Base-by-base conservation (phyloP, 2,329 filamentous ascomycete genomes). In the Aspergillus sp. region DNA sequence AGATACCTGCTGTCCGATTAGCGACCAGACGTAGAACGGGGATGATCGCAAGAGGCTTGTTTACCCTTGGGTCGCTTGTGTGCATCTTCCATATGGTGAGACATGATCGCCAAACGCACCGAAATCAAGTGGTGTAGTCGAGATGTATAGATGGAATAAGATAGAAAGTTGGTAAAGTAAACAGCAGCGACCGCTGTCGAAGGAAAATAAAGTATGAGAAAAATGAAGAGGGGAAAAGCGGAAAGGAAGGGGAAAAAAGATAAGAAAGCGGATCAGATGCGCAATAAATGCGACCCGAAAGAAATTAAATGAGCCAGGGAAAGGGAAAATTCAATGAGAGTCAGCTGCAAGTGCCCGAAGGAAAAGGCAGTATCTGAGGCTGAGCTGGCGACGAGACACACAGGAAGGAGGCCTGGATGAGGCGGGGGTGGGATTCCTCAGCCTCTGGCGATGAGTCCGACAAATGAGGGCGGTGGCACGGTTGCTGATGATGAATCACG, bases 1-100 rank as follows among this genome's bases (percentile, higher is more conserved):
- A 87, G 70, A 98, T 98, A 68, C 94, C 94, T 97, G 67, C 6
- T 19, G 21, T 41, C 54, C 45, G n/a, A 51, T 55, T n/a, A 55
- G 45, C 30, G 30, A 36, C 13, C 36, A 41, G 36, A 15, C 17
- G 19, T 43, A 5, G 47, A n/a, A 6, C 9, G 12, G 8, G 47
- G 47, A 12, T 30, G 25, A 15, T 32, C 30, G 47, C 47, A 28
- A 17, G 15, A 17, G 13, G 19, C 8, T 55, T 19, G 65, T 70
- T 66, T 61, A 80, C 79, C 78, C 69, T 73, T 80, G 12, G 79
- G 79, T 36, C 76, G 70, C 57, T 73, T 72, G 41, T 74, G 74
- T 55, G 71, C 63, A 52, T 76, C 69, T 17, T 74, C 72, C 55
- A 62, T 64, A 60, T 69, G 67, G 65, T 76, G 68, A 67, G 69